Evolutionary conservation across 768 basidiomycete genomes (phyloP), one percentile per base, ranked within the genome.

Genomic region (Russula virescens): DNA sequence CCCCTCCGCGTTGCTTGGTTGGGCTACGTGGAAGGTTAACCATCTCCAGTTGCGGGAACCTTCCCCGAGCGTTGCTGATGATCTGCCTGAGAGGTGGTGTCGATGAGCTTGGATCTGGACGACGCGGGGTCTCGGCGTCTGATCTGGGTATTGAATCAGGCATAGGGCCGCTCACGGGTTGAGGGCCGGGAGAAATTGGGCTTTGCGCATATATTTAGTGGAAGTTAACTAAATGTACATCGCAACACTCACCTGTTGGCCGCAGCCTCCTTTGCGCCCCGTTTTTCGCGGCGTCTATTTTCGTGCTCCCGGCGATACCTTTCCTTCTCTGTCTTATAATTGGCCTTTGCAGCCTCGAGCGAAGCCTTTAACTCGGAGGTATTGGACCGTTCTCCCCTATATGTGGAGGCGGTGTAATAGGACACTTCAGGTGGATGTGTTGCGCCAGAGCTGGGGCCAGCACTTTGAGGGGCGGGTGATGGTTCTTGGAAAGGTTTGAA

Each of bases 241-340:
- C 58, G 6, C 25, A 38, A 18, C 18, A 50, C 59, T 57, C 21
- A 66, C 63, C 63, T 67, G 26, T 55, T 40, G 21, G 10, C 38
- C 9, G 40, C 45, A 8, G 49, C 34, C 10, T 67, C 55, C 40
- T 35, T 54, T 14, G 18, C 19, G 13, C 40, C 21, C 35, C 18
- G 55, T 47, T 52, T 61, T 57, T 49, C 46, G 38, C 56, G 63
- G 16, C 68, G 70, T 55, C 70, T 80, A 26, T 75, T 74, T 52
- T 84, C 82, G 56, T 83, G 79, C 56, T 85, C 82, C 66, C 75
- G 74, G 31, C 87, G 81, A 68, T 89, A 89, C 25, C 76, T 77
- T 68, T 88, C 87, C 69, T 91, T 91, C 72, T 85, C 81, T 1
- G 77, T 78, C 73, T 83, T 87, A 72, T 91, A 91, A 25, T 74